Evolutionary conservation across 495 filamentous ascomycete genomes (phyloP).

Genomic region (Neurospora sp.): DNA sequence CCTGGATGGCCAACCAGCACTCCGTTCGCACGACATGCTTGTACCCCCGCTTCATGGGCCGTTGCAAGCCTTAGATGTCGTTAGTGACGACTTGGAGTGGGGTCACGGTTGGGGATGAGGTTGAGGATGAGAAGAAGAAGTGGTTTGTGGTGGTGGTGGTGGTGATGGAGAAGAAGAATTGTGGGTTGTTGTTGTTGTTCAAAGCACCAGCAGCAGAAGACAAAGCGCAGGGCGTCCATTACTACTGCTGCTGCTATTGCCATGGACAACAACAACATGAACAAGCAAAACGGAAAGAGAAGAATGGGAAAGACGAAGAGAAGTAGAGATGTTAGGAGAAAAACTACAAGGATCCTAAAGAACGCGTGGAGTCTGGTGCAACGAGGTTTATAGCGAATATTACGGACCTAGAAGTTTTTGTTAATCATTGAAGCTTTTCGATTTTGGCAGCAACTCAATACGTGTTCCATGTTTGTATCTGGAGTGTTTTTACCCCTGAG

Average conservation of each 20-base stretch:
- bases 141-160: neutral
- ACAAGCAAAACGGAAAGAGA: neutral
- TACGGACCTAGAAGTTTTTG: neutral
- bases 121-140: neutral
- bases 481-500: too few species aligned
- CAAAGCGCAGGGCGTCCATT: neutral
- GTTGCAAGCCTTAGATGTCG: slow-evolving; percentile 69
- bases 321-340: neutral
- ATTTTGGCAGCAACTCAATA: too few species aligned
- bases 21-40: slow-evolving; percentile 83
- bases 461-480: too few species aligned
- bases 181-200: neutral
- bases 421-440: neutral
- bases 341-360: neutral
- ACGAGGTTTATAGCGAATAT: neutral
- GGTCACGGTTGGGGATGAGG: neutral
- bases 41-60: slow-evolving; percentile 89
- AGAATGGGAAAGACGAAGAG: neutral
- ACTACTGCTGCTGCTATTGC: neutral
- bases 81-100: neutral
- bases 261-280: neutral
- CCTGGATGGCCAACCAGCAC: slow-evolving; percentile 88
- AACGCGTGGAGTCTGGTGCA: neutral
- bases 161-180: neutral
- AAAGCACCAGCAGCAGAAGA: neutral